Conservation (phyloP, 768 basidiomycete genomes). For the Lactifluus volemus region DNA sequence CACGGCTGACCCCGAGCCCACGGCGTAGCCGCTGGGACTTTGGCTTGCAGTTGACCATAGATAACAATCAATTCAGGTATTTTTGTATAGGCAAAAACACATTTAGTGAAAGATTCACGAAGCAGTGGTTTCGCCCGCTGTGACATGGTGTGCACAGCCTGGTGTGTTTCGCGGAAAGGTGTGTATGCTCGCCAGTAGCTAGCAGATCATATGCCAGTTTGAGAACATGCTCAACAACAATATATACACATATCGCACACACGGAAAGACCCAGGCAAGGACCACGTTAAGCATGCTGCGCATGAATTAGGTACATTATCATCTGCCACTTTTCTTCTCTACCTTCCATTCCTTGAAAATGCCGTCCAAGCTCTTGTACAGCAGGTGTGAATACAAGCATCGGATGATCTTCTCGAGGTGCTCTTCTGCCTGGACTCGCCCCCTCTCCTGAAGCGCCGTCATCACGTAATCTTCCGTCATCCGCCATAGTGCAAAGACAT, state of each 20-base stretch:
- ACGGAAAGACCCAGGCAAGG: background rate
- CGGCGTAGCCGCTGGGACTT: background rate
- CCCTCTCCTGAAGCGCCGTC: conserved; percentile 51
- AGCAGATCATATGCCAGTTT: background rate
- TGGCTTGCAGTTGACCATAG: background rate
- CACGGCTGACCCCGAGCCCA: background rate
- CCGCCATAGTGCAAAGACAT: conserved; percentile 87
- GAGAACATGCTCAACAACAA: background rate
- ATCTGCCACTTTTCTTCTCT: conserved; percentile 64
- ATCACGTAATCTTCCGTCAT: conserved; percentile 76
- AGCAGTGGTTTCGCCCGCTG: conserved; percentile 3
- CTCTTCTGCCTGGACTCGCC: conserved; percentile 63
- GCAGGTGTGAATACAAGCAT: conserved; percentile 75
- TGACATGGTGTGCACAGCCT: conserved; percentile 11
- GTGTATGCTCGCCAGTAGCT: background rate
- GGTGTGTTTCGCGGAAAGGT: background rate
- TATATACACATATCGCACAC: conserved; percentile 6
- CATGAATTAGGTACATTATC: conserved; percentile 9
- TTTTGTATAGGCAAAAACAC: background rate
- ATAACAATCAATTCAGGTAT: background rate
- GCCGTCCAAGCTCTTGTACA: conserved; percentile 88
- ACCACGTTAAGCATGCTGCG: conserved; percentile 3
- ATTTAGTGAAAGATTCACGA: conserved; percentile 1
- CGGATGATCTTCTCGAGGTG: conserved; percentile 83
- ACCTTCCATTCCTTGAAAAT: conserved; percentile 91